Base-by-base conservation (phyloP, 1,284 basidiomycete species). In the Ustilago bromivora region DNA sequence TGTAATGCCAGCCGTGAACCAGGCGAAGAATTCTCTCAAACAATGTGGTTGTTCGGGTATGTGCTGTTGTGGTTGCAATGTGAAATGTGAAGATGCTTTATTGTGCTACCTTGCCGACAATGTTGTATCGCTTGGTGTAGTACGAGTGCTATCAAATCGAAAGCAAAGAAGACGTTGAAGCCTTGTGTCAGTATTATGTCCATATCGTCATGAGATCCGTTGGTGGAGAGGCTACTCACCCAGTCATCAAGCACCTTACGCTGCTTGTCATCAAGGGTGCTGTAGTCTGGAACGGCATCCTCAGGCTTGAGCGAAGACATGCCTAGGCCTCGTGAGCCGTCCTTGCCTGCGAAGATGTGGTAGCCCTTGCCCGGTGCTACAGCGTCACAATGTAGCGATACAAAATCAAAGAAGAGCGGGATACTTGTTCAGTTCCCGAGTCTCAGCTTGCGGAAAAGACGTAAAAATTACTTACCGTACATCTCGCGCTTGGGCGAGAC, bases 251-350 rank as follows among this genome's bases (percentile, higher is more conserved):
- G 89, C 1, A 94, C 93, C 87, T 94, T 94, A 86, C 88, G 86
- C 84, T 97, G 93, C 76, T 90, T 90, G 73, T 91, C 91, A 60
- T 90, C 89, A 54, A 99, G 89, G 0, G 86, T 88, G 76, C 92
- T 93, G 86, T 94, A 98, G 86, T 99, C 96, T 4, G 94, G 87
- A 3, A 95, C 89, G 0, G 96, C 96, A 84, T 98, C 92, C 86
- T 95, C 93, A 5, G 89, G 88, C 78, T 95, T 94, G 80, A 98
- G 88, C 80, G 93, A 95, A 41, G 94, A 96, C 88, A 89, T 89
- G 64, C 89, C 89, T 0, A 88, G 82, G 0, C 82, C 87, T 28
- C 84, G 76, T 28, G 84, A 86, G 36, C 81, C 96, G 82, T 98
- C 96, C 88, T 94, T 97, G 52, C 95, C 96, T 11, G 95, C 89